Evolutionary conservation across 2,329 filamentous ascomycete genomes (phyloP), one percentile per base, ranked within the genome.

Genomic region (Monosporascus sp.): DNA sequence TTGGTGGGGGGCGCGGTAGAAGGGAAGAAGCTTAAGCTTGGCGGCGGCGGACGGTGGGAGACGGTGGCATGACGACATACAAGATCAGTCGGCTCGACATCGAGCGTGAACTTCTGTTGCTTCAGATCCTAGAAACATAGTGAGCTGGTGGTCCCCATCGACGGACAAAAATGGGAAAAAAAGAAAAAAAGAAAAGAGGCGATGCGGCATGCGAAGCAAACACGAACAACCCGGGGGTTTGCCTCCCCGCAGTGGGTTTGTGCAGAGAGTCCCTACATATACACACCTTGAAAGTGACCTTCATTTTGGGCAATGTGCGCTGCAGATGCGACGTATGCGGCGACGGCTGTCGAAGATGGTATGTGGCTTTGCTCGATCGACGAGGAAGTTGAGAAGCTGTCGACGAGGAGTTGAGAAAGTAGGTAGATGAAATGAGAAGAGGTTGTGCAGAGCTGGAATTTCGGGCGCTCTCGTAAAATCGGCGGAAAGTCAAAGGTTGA

Each of bases 91-190:
- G 92, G 90, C 73, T 97, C 92, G 69, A 91, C 90, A 64, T 97
- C 93, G 79, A 99, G 88, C 68, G 87, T 86, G 77, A 99, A 99
- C 80, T 97, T 97, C 73, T 97, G 90, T 76, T 97, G 94, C 81
- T 97, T 97, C 69, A 99, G 83, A 79, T 99, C 94, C 92, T 97
- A 62, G 52, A 55, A 51, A 57, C 50, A 48, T 38, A 41, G 57
- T 63, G 45, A 59, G 59, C 52, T 26, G 1, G 11, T 5, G 17
- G 43, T 27, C 27, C 31, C 11, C 31, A 34, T 34, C 9, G 9
- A 41, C 9, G 8, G 17, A 41, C 38, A 41, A n/a, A n/a, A 8
- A 41, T 41, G 17, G 8, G 1, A 11, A 37, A 54, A 45, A 48
- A 53, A 20, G 8, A 31, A 40, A 31, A 40, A 17, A 22, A 34